Evolutionary conservation across 2,329 filamentous ascomycete genomes (phyloP).

Genomic region (Talaromyces islandicus): DNA sequence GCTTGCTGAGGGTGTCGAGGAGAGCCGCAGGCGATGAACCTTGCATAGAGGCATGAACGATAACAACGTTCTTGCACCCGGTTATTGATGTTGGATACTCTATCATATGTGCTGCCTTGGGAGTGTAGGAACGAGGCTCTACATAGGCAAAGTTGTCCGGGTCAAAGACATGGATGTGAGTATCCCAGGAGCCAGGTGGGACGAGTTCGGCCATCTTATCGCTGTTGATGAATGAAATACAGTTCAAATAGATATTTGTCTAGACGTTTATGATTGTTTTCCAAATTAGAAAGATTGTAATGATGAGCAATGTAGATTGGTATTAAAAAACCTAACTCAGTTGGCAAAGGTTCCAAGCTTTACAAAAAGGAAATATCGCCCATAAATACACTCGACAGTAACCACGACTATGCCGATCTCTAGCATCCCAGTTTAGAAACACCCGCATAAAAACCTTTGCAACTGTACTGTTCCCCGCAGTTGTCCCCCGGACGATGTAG

Average conservation of each 20-base stretch:
- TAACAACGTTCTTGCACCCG: constrained; percentile 16
- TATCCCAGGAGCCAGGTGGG: constrained; percentile 13
- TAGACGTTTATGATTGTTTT: no score
- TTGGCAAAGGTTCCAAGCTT: neutral
- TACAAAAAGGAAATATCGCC: neutral
- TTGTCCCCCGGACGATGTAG: neutral
- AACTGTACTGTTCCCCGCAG: neutral
- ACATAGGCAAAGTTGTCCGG: constrained; percentile 15
- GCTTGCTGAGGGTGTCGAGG: constrained; percentile 13
- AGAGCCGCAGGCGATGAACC: constrained; percentile 17
- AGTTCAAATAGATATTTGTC: no score
- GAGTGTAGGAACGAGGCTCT: constrained; percentile 17
- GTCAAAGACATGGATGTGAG: constrained; percentile 18
- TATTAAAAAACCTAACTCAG: neutral
- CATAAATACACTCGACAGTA: neutral
- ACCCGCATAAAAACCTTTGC: neutral
- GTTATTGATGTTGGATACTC: constrained; percentile 17
- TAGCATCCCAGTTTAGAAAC: neutral
- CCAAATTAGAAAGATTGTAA: no score
- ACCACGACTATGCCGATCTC: neutral
- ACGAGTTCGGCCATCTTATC: constrained; percentile 1
- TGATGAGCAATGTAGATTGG: neutral
- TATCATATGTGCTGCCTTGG: constrained; percentile 14
- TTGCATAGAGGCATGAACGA: constrained; percentile 20
- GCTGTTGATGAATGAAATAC: neutral